Base-by-base conservation (phyloP, 140 eudicot species). In the Ambrosia hybrid region DNA sequence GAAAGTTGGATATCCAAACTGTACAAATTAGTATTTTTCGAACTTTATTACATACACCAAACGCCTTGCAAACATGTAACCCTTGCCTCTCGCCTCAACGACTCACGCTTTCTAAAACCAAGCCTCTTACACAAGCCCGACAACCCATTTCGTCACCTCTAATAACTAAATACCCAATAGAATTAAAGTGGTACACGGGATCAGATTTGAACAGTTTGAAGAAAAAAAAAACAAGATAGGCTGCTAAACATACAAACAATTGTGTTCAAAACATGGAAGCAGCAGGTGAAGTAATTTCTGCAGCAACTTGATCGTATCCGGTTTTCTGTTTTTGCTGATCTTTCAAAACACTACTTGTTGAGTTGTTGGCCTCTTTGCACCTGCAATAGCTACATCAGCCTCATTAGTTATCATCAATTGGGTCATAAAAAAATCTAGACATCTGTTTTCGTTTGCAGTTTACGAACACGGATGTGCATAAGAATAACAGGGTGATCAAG, bases 241-340 rank as follows among this genome's bases (percentile, higher is more conserved):
- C 68, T 21, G 34, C 46, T 58, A 38, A 58, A 34, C 34, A 57
- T 70, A 70, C 71, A 63, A 62, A 73, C 41, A 73, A 51, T 49
- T 16, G 76, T 30, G 58, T 43, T 83, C 72, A 88, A 16, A 87
- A 83, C 89, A 87, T 68, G 17, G 91, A 76, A 46, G 81, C 71
- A 7, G 87, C 83, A 9, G 88, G 82, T 73, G 85, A 87, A 11
- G 82, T 37, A 12, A 90, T 77, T 62, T 93, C 96, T 0, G 85
- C 41, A 67, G 80, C 88, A 73, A 93, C 96, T 77, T 87, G 89
- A 57, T 90, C 96, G 58, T 78, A 86, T 38, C 88, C 96, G 7
- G 80, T 82, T 80, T 90, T 87, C 88, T 88, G 70, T 83, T 93
- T 88, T n/a, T 79, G 83, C 43, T 85, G 87, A 6, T 85, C 89